phyloP scores from a whole-genome alignment of 768 basidiomycete species.

The Mycena floridula region DNA sequence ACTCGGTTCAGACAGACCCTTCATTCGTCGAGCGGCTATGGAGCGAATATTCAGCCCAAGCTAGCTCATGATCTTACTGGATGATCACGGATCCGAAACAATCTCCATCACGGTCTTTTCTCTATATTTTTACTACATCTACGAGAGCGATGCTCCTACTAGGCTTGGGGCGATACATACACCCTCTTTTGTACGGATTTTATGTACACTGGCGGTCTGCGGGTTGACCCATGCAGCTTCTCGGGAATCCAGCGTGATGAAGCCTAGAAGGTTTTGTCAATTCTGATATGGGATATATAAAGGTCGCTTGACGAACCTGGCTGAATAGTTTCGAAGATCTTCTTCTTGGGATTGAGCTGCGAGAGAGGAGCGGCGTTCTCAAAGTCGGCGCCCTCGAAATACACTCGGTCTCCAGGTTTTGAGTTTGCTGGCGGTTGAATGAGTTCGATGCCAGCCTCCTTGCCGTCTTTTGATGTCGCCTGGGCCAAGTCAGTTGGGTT shows the following conservation, averaged over 20 bases:
- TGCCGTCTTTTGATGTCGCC: conserved; percentile 89
- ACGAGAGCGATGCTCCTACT: conserved; percentile 90
- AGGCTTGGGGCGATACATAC: conserved; percentile 75
- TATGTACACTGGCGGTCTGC: conserved; percentile 69
- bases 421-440: conserved; percentile 82
- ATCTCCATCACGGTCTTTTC: no score
- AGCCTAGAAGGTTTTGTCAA: conserved; percentile 38
- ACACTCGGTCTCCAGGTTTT: conserved; percentile 89
- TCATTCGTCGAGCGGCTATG: no score
- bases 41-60: no score
- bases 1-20: no score
- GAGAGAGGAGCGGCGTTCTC: conserved; percentile 66
- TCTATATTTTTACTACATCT: no score
- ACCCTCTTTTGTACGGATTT: conserved; percentile 81
- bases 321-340: conserved; percentile 96
- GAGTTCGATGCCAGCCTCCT: conserved; percentile 86
- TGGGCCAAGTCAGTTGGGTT: no score
- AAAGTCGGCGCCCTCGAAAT: conserved; percentile 88
- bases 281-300: not conserved
- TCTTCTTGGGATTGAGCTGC: conserved; percentile 97
- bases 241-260: conserved; percentile 79
- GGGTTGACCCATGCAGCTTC: conserved; percentile 96
- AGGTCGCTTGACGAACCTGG: conserved; percentile 48
- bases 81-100: no score
- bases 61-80: no score